Evolutionary conservation across 345 rosid species (phyloP).

Genomic region (Eucalyptus guilfoylei): DNA sequence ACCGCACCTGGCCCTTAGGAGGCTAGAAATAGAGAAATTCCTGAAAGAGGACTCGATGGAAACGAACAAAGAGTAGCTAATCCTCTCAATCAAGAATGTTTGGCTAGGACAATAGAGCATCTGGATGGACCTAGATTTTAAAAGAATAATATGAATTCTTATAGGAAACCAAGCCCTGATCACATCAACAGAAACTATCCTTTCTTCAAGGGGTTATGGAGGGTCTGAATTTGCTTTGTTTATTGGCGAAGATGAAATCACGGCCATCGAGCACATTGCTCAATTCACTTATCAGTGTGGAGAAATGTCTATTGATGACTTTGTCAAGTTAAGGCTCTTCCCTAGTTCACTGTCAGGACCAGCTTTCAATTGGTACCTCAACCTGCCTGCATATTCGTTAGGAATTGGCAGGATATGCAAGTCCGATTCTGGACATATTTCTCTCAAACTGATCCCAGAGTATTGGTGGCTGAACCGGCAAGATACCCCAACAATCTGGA

Average conservation of each 20-base stretch:
- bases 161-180: neutral
- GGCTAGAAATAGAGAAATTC: neutral
- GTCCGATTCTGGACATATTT: neutral
- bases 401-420: neutral
- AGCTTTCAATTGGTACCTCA: neutral
- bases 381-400: neutral
- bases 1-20: neutral
- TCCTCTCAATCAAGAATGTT: neutral
- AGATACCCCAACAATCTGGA: neutral
- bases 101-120: neutral
- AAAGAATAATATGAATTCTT: neutral
- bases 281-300: neutral
- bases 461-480: neutral
- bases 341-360: neutral
- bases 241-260: neutral
- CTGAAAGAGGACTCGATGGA: neutral
- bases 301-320: neutral
- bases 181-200: neutral
- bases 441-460: neutral
- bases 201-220: neutral
- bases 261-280: neutral
- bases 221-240: neutral
- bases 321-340: neutral
- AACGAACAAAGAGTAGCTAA: neutral
- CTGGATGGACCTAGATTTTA: neutral